These are phyloP conservation scores for Cyberlindnera mycetangii DNA, from an alignment of 805 yeast genomes.

Conservation along the genomic window DNA sequence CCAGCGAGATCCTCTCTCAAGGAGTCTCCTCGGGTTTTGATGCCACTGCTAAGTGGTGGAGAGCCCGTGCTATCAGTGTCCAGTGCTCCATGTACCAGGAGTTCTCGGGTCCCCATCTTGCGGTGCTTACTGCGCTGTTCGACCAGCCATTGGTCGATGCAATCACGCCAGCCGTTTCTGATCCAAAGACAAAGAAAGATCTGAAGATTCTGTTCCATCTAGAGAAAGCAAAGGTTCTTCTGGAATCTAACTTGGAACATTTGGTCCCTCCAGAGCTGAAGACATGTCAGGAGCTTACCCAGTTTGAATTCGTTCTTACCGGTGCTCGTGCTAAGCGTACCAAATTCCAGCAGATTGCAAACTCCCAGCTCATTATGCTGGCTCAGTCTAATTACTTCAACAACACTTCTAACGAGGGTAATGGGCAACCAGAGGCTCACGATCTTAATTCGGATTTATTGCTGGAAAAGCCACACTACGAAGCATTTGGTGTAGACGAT, in stretches of 20 bases:
- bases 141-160: constrained; percentile 23
- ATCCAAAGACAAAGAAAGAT: constrained; percentile 33
- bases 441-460: constrained; percentile 72
- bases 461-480: constrained; percentile 72
- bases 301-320: constrained; percentile 63
- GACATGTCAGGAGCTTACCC: constrained; percentile 56
- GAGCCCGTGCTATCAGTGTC: constrained; percentile 61
- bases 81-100: constrained; percentile 66
- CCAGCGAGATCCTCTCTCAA: constrained; percentile 19
- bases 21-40: constrained; percentile 14
- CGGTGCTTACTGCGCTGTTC: constrained; percentile 34
- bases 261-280: constrained; percentile 51
- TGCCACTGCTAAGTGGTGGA: constrained; percentile 71
- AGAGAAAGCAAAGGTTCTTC: constrained; percentile 64
- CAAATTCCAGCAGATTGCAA: constrained; percentile 69
- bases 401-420: constrained; percentile 32
- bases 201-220: constrained; percentile 50
- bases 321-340: constrained; percentile 91
- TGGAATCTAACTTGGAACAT: constrained; percentile 64
- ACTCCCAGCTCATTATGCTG: constrained; percentile 70
- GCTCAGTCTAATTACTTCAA: constrained; percentile 49
- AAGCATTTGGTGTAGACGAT: constrained; percentile 50
- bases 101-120: constrained; percentile 45
- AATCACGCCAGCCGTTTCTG: constrained; percentile 23
- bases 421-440: constrained; percentile 50